Conservation (phyloP, 306 rosid species). For the Prunus padus region DNA sequence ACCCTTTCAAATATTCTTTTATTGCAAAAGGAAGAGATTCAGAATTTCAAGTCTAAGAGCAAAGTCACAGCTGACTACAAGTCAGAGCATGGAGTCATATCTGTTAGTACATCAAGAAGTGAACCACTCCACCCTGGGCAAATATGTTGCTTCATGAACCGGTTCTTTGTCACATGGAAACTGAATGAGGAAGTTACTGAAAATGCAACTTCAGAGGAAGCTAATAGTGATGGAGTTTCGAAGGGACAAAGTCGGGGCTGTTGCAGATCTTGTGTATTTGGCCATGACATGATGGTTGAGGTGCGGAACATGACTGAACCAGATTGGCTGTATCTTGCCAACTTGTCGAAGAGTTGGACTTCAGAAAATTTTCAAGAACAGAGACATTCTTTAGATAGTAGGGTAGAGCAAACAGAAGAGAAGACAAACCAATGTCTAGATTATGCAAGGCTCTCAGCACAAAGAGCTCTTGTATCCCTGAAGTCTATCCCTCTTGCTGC, state of each 20-base stretch:
- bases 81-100: conserved; percentile 36
- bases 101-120: conserved; percentile 24
- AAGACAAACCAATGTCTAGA: conserved; percentile 40
- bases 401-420: conserved; percentile 31
- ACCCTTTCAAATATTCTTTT: conserved; percentile 45
- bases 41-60: conserved; percentile 55
- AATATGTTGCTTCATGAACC: conserved; percentile 73
- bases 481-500: conserved; percentile 80
- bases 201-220: conserved; percentile 27
- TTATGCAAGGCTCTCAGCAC: conserved; percentile 58
- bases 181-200: conserved; percentile 34
- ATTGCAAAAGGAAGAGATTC: conserved; percentile 66
- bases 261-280: conserved; percentile 41
- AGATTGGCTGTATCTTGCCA: conserved; percentile 85
- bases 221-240: conserved; percentile 23
- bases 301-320: conserved; percentile 78
- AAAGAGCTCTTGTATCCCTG: conserved; percentile 52
- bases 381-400: conserved; percentile 8
- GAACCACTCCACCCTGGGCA: conserved; percentile 51
- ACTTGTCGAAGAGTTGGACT: conserved; percentile 41
- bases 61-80: conserved; percentile 33
- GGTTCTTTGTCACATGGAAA: conserved; percentile 68
- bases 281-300: conserved; percentile 27
- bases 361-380: conserved; percentile 28
- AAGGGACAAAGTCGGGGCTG: conserved; percentile 19